Base-by-base conservation (phyloP, 345 rosid genomes). In the Ceriops decandra region DNA sequence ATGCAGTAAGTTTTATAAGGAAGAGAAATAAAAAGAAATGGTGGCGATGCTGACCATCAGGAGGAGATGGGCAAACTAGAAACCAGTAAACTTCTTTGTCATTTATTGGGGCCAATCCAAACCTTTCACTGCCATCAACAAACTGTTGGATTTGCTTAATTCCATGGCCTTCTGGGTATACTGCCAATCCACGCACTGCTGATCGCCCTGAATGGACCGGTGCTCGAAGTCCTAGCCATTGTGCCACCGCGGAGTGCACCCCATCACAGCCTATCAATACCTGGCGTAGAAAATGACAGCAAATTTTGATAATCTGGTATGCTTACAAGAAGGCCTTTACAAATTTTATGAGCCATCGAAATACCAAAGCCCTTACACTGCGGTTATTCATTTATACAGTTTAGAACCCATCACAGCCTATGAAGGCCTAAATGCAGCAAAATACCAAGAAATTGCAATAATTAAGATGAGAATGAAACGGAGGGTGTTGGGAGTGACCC, bases 221-320 rank as follows among this genome's bases (percentile, higher is more conserved):
- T 13, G 36, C 57, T 1, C 78, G 13, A 0, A 85, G 82, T 26
- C 84, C 84, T 28, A 82, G 49, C 83, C 75, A 76, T 0, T 46
- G 31, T 24, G 83, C 83, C 57, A 74, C 80, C n/a, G 33, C 36
- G 4, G 79, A 80, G 61, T 72, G 74, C 53, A 76, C 60, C 53
- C 88, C 85, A 28, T 79, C 83, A 10, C 86, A 85, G 20, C 86
- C 86, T 26, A 84, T 73, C 52, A 81, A 36, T 35, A 73, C 66
- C 82, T 81, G 66, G 49, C 4, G 5, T 3, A 42, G 49, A 42
- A 42, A 42, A 42, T 3, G 2, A 13, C 49, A 13, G 49, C 17
- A 42, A 11, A 11, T 13, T 13, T 42, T 2, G 5, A 42, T 42
- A 42, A 42, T 42, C 16, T 11, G 49, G 19, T 42, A 42, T 13